These are phyloP conservation scores for Aspergillus sp. DNA, from an alignment of 2,329 filamentous ascomycete genomes.

Conservation along the genomic window DNA sequence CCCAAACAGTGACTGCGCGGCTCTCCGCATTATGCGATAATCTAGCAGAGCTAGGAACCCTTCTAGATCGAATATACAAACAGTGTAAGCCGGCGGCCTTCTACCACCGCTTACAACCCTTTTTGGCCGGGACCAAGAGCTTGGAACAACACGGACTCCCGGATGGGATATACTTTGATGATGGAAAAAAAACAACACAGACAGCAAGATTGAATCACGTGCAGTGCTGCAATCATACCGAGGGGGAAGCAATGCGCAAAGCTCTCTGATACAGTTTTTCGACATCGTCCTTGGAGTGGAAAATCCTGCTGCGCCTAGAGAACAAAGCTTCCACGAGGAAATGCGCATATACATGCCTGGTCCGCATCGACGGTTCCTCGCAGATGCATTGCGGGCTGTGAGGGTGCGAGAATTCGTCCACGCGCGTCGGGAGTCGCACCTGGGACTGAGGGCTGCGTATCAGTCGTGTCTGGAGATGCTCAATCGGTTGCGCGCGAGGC, in stretches of 20 bases:
- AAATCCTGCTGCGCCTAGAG: conserved; percentile 37
- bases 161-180: conserved; percentile 49
- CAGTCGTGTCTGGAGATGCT: too few relatives aligned
- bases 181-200: conserved; percentile 44
- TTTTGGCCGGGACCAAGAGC: conserved; percentile 50
- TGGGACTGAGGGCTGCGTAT: too few relatives aligned
- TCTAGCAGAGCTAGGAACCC: conserved; percentile 36
- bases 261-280: conserved; percentile 51
- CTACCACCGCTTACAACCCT: conserved; percentile 49
- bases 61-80: conserved; percentile 50
- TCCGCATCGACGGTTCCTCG: too few relatives aligned
- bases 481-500: too few relatives aligned
- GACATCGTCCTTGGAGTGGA: conserved; percentile 50
- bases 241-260: conserved; percentile 53
- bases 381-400: too few relatives aligned
- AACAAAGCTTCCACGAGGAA: too few relatives aligned
- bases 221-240: conserved; percentile 47
- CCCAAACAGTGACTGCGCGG: conserved; percentile 31
- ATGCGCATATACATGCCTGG: too few relatives aligned
- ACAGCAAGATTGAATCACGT: too few relatives aligned
- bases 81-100: conserved; percentile 45
- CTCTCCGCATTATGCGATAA: conserved; percentile 38
- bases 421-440: too few relatives aligned
- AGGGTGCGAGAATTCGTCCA: too few relatives aligned
- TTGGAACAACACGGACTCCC: conserved; percentile 49